Base-by-base conservation (phyloP, 306 rosid genomes). In the Ziziphus jujuba region DNA sequence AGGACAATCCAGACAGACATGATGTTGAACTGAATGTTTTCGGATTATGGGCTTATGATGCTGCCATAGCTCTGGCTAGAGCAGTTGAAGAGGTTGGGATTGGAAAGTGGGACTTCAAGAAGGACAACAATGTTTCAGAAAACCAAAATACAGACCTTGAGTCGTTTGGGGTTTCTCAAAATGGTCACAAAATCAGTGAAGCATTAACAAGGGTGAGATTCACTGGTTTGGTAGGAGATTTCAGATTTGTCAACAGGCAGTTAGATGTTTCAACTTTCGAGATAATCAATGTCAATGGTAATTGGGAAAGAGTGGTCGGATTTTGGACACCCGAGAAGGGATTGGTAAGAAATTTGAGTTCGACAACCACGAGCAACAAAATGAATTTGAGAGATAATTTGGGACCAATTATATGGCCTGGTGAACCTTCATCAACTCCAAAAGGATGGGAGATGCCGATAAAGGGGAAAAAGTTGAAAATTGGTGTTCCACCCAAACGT, bases 401-500 rank as follows among this genome's bases (percentile, higher is more conserved):
- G 21, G 55, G 72, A 49, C 33, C n/a, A 0, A 56, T 83, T 14
- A 77, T 78, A 15, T 86, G 91, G 88, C 84, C 88, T 0, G 88
- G 87, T 9, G 66, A 63, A 6, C 9, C 50, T 0, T 17, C 16
- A 3, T 21, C 65, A 14, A 60, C 14, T 10, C 84, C 86, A 0
- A 80, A 70, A 34, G 91, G 86, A 2, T 80, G 86, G 88, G 82
- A 78, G 66, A 28, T 61, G 52, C 80, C 74, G 0, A 64, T 77
- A 9, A 64, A 67, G 12, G 60, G 25, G 35, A 80, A 60, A 56
- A 75, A 52, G 61, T 40, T 83, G 44, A 77, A 57, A 61, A 64
- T 85, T 10, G 95, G 89, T 14, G 89, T 90, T 40, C 85, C 91
- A 0, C 59, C 65, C 3, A 87, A 66, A 66, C 11, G 3, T 14